Percentiles rank a stretch among this genome's conserved stretches.
These are phyloP conservation scores for Alternaria sp. DNA, from an alignment of 2,329 filamentous ascomycete species.

Conservation along the genomic window DNA sequence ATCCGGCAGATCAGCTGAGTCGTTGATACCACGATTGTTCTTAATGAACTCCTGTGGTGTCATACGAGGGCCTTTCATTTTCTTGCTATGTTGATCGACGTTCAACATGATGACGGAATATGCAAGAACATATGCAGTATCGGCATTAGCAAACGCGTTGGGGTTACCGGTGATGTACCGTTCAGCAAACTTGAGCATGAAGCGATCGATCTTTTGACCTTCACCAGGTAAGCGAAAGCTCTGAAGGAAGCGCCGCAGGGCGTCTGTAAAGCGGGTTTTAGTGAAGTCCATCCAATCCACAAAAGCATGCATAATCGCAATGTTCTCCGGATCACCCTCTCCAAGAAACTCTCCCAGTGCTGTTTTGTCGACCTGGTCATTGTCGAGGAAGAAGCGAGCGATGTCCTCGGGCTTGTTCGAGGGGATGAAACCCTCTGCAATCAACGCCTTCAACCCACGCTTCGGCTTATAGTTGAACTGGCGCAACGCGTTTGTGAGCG, in stretches of 20 bases:
- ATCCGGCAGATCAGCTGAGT: slow-evolving; percentile 89
- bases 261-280: slow-evolving; percentile 91
- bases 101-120: slow-evolving; percentile 98
- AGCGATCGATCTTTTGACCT: slow-evolving; percentile 98
- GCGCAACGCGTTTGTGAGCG: slow-evolving; percentile 84
- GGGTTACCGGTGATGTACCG: slow-evolving; percentile 94
- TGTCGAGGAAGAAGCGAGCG: slow-evolving; percentile 80
- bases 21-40: slow-evolving; percentile 98
- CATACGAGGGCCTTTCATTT: slow-evolving; percentile 85
- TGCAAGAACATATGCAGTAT: slow-evolving; percentile 93
- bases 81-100: slow-evolving; percentile 91
- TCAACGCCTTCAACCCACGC: slow-evolving; percentile 82
- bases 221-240: slow-evolving; percentile 95
- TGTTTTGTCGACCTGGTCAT: slow-evolving; percentile 88
- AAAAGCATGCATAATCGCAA: slow-evolving; percentile 98
- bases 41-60: slow-evolving; percentile 98
- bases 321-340: slow-evolving; percentile 90
- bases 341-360: slow-evolving; percentile 94
- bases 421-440: slow-evolving; percentile 86
- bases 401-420: slow-evolving; percentile 83
- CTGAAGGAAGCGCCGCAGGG: slow-evolving; percentile 89
- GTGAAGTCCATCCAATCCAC: slow-evolving; percentile 95
- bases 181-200: slow-evolving; percentile 99
- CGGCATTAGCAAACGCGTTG: slow-evolving; percentile 96
- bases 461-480: slow-evolving; percentile 99